Evolutionary conservation across 2,329 filamentous ascomycete species (phyloP).

Genomic region (Cephalotrichum gorgonifer): DNA sequence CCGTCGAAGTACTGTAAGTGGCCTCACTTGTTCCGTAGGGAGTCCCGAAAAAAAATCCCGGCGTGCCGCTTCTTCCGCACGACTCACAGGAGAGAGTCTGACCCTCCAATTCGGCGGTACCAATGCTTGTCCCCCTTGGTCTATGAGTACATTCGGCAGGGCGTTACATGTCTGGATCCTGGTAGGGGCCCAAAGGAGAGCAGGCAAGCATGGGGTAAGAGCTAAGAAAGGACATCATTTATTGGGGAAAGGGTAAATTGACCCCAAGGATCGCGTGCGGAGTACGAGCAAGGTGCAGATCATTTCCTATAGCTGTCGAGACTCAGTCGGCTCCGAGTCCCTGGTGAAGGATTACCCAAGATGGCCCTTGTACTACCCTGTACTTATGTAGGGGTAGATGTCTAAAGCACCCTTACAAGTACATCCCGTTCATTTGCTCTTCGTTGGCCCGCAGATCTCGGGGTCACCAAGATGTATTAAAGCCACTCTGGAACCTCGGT

Average conservation of each 20-base stretch:
- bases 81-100: not conserved
- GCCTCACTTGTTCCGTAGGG: not conserved
- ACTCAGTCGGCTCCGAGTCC: not conserved
- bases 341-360: not conserved
- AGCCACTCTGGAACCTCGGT: too few relatives aligned
- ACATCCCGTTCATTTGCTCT: too few relatives aligned
- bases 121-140: too few relatives aligned
- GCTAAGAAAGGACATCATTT: not conserved
- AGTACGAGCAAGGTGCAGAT: too few relatives aligned
- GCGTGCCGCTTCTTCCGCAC: not conserved
- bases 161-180: too few relatives aligned
- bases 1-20: too few relatives aligned
- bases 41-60: not conserved
- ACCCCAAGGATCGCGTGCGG: not conserved
- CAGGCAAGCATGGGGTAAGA: too few relatives aligned
- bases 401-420: too few relatives aligned
- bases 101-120: too few relatives aligned
- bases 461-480: too few relatives aligned
- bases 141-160: too few relatives aligned
- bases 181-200: not conserved
- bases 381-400: not conserved
- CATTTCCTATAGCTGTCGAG: not conserved
- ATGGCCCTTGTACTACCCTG: not conserved
- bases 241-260: not conserved
- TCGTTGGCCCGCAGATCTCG: too few relatives aligned